Percentiles rank a stretch among this genome's conserved stretches.
Conservation (phyloP, 768 basidiomycete genomes). For the Podaxis sp. region DNA sequence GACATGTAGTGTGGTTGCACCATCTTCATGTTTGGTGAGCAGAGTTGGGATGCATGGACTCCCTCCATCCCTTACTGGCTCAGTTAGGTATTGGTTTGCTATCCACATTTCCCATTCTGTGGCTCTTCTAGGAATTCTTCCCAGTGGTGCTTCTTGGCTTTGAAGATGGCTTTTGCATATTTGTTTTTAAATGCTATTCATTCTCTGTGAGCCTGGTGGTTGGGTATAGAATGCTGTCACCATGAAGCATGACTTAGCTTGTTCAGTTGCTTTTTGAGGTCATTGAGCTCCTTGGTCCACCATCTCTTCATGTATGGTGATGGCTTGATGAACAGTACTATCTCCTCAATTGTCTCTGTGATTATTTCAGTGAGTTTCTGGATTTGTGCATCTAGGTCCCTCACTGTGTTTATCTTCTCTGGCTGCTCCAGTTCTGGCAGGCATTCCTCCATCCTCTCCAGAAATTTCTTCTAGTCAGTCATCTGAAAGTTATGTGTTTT, state of each 20-base stretch:
- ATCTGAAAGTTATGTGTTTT: conserved; percentile 16
- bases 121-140: conserved; percentile 25
- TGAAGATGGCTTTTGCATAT: conserved; percentile 17
- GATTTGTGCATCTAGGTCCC: neutral
- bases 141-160: conserved; percentile 27
- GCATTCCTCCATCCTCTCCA: conserved; percentile 20
- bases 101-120: conserved; percentile 20
- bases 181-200: conserved; percentile 11
- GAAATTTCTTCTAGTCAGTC: conserved; percentile 20
- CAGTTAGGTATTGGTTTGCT: conserved; percentile 21
- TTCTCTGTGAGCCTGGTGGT: conserved; percentile 25
- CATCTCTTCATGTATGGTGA: conserved; percentile 16
- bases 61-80: conserved; percentile 23
- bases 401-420: conserved; percentile 1
- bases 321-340: neutral
- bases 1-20: neutral
- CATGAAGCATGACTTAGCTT: conserved; percentile 6
- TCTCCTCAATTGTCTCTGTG: conserved; percentile 9
- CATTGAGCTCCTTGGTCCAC: conserved; percentile 25
- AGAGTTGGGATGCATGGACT: conserved; percentile 26
- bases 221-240: neutral
- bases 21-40: neutral
- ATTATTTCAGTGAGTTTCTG: conserved; percentile 10
- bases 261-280: conserved; percentile 16
- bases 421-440: conserved; percentile 19